Evolutionary conservation across 768 basidiomycete genomes (phyloP), one percentile per base, ranked within the genome.

Genomic region (Amanita rubescens): DNA sequence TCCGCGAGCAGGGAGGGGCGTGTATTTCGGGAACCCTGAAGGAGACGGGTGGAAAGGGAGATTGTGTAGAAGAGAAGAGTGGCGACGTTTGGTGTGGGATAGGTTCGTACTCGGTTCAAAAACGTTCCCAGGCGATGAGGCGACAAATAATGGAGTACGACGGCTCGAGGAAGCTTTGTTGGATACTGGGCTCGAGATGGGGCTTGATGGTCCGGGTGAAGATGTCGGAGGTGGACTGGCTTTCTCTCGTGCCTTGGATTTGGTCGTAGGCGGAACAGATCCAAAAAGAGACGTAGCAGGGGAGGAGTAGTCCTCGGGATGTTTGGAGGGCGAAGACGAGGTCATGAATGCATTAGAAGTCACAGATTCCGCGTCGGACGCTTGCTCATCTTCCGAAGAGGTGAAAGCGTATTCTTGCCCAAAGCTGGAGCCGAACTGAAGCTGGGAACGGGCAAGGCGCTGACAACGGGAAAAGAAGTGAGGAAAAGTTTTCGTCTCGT

Each of bases 1-100:
- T 42, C 66, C 65, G 38, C 65, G 65, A 6, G 66, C 66, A n/a
- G 76, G 76, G 6, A 73, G 72, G 25, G 75, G 74, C 5, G 75
- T 75, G 22, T 61, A 58, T n/a, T 63, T 63, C n/a, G 69, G 69
- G 46, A 65, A 64, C 25, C 55, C 60, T 41, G 62, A 63, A 1
- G 65, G 64, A 53, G 38, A 30, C 47, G 59, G 22, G 59, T 49
- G 54, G 49, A 59, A 49, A 51, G 53, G 50, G 52, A 58, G 54
- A 55, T 55, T 37, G 49, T 57, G 25, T 52, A 58, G 53, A 7
- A 45, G 24, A 37, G 48, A 55, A 46, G 44, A 50, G 37, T 46
- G 53, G 34, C 35, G 55, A 51, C 47, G 38, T 57, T 44, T 43
- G 52, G 45, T 9, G n/a, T 32, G 22, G 30, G 55, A 32, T 34